A percentile compares a stretch with the other conserved stretches of the same genome.
Conservation (phyloP, 345 rosid genomes). For the Salix caprea region DNA sequence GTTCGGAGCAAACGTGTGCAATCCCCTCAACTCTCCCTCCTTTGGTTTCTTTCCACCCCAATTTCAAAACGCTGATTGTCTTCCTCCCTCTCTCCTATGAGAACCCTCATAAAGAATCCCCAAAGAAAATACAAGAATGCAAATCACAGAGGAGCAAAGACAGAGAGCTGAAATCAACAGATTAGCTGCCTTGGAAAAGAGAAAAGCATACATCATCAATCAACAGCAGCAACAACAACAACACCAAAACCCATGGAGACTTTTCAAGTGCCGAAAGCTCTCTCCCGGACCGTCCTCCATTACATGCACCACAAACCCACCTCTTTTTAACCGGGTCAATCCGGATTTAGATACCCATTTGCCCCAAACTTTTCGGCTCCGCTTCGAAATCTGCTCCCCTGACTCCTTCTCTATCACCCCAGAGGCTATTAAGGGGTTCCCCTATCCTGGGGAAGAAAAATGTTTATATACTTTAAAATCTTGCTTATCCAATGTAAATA, state of each 20-base stretch:
- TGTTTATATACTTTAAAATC: slow-evolving; percentile 45
- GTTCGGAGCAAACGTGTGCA: too few relatives aligned
- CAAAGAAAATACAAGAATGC: slow-evolving; percentile 28
- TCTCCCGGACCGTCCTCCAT: too few relatives aligned
- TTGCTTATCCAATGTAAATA: slow-evolving; percentile 54
- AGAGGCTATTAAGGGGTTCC: slow-evolving; percentile 38
- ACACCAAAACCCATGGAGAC: too few relatives aligned
- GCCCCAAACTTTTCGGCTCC: slow-evolving; percentile 48
- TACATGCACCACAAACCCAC: too few relatives aligned
- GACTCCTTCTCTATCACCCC: slow-evolving; percentile 76
- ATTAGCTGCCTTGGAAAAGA: too few relatives aligned
- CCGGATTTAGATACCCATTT: slow-evolving; percentile 17
- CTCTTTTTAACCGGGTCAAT: slow-evolving; percentile 2
- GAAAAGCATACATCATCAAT: too few relatives aligned
- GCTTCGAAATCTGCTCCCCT: slow-evolving; percentile 84
- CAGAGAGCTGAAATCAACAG: slow-evolving; percentile 53
- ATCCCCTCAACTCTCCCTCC: too few relatives aligned
- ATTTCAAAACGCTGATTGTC: too few relatives aligned
- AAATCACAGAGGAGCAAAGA: slow-evolving; percentile 53
- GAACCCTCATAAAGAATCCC: slow-evolving; percentile 16
- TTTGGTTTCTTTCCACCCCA: too few relatives aligned
- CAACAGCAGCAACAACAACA: too few relatives aligned
- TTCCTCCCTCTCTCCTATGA: too few relatives aligned
- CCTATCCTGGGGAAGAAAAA: slow-evolving; percentile 55
- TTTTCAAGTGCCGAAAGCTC: too few relatives aligned